Percentiles rank a stretch among this genome's conserved stretches.
These are phyloP conservation scores for Hyphochytrium catenoides DNA, from an alignment of 352 stramenopile species.

Conservation along the genomic window DNA sequence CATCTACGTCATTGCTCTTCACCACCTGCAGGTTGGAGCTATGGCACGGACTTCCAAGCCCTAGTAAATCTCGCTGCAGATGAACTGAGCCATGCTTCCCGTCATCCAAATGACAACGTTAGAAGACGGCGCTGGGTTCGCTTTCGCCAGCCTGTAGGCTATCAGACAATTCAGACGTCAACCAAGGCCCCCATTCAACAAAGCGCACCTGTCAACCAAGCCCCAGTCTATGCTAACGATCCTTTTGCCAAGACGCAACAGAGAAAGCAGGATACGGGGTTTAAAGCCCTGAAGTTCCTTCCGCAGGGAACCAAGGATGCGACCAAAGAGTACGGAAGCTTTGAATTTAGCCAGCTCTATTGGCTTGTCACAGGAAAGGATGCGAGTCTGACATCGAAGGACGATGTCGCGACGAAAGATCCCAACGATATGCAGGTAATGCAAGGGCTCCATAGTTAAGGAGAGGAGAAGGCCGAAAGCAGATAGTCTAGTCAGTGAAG, in stretches of 20 bases:
- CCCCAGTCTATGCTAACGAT: conserved; percentile 32
- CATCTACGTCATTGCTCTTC: too few species aligned
- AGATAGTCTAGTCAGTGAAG: too few species aligned
- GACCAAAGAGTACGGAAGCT: conserved; percentile 65
- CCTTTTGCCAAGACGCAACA: conserved; percentile 55
- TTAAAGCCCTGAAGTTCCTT: conserved; percentile 56
- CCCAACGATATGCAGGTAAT: too few species aligned
- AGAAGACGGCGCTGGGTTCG: conserved; percentile 48
- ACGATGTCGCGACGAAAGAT: too few species aligned
- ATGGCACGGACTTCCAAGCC: conserved; percentile 47
- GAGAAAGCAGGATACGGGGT: conserved; percentile 55
- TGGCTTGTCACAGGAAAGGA: conserved; percentile 59
- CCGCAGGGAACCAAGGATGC: conserved; percentile 53
- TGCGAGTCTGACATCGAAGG: conserved; percentile 29
- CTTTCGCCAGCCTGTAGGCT: conserved; percentile 18
- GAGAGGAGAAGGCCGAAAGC: too few species aligned
- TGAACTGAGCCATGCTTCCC: conserved; percentile 49
- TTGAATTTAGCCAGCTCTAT: conserved; percentile 36
- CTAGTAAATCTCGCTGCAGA: conserved; percentile 40
- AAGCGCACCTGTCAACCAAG: conserved; percentile 11
- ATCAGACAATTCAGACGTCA: background rate
- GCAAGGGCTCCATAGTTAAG: too few species aligned
- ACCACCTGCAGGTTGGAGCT: conserved; percentile 37
- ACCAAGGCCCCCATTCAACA: background rate
- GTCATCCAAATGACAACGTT: conserved; percentile 42